Evolutionary conservation across 202 grass and related monocot species (phyloP), one percentile per base, ranked within the genome.

Genomic region (Setaria italica): DNA sequence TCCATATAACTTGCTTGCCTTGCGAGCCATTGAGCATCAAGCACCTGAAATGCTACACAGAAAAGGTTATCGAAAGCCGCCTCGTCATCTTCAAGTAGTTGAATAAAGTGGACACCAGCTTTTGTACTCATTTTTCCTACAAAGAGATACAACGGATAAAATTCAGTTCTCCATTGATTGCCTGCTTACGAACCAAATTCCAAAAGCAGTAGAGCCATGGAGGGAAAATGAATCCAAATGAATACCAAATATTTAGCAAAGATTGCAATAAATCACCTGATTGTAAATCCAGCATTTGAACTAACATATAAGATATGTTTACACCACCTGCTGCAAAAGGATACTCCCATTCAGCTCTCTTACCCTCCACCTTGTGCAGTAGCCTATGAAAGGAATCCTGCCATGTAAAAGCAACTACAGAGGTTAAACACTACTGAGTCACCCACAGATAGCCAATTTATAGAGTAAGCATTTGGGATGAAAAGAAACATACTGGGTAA

Each of bases 1-100:
- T 99, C 82, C 91, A 99, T 99, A 72, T 96, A 96, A 59, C 84
- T 92, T 71, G 93, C 93, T 84, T 51, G 65, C 77, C 86, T 94
- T 35, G 87, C 62, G 9, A 99, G 90, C 96, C 96, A 99, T 15
- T 94, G 82, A n/a, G 84, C 66, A 79, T 99, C 93, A 43, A 97
- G 88, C 87, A 94, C 82, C 79, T 78, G 67, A 77, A 92, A 97
- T 34, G 89, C 89, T 50, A 92, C 25, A 79, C 89, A 97, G 62
- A 90, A 97, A 80, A 97, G 87, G 80, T 94, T 80, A 83, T 94
- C 89, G 19, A 97, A 97, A 39, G 89, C 87, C 34, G 80, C 84
- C 46, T 92, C 80, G 13, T 94, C 89, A 13, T 89, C 79, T 90
- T 65, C 72, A 82, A 97, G 91, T 80, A 92, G 78, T 53, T 87